Conservation (phyloP, 106 monocot genomes). For the Amphibolis antarctica region DNA sequence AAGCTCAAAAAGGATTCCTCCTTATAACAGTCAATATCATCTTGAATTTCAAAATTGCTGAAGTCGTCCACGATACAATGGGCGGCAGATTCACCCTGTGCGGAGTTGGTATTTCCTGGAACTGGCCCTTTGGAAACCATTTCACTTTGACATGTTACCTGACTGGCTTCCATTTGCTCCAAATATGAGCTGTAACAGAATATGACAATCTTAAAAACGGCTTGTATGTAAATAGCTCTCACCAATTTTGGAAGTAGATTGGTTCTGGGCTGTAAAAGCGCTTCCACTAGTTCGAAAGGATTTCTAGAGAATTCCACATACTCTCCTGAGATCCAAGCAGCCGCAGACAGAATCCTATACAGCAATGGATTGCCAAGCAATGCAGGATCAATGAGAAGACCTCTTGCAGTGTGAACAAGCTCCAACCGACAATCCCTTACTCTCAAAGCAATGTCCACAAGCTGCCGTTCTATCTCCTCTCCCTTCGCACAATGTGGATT, state of each 20-base stretch:
- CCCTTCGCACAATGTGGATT: conserved; percentile 56
- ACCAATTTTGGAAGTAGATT: conserved; percentile 51
- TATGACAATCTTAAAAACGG: conserved; percentile 58
- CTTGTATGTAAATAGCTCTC: conserved; percentile 82
- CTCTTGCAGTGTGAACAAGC: conserved; percentile 56
- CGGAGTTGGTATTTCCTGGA: conserved; percentile 4
- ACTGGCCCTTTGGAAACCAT: not conserved
- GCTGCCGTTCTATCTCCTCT: conserved; percentile 70
- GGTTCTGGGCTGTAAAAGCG: conserved; percentile 71
- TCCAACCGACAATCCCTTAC: conserved; percentile 73
- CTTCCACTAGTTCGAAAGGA: conserved; percentile 70
- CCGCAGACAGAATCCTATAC: conserved; percentile 47
- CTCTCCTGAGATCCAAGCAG: conserved; percentile 83
- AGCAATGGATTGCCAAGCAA: conserved; percentile 66
- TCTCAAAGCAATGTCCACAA: conserved; percentile 76
- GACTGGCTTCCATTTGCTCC: conserved; percentile 17
- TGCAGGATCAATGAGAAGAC: conserved; percentile 80
- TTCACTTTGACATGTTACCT: not conserved
- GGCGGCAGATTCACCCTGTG: not conserved
- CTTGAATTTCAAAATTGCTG: conserved; percentile 12
- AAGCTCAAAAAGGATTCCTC: not conserved
- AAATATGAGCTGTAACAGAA: conserved; percentile 46
- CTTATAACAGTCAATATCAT: not conserved
- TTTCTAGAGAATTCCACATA: conserved; percentile 67
- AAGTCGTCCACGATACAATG: conserved; percentile 8